Base-by-base conservation (phyloP, 1,284 basidiomycete genomes). In the Fistulinella cinereoalba region DNA sequence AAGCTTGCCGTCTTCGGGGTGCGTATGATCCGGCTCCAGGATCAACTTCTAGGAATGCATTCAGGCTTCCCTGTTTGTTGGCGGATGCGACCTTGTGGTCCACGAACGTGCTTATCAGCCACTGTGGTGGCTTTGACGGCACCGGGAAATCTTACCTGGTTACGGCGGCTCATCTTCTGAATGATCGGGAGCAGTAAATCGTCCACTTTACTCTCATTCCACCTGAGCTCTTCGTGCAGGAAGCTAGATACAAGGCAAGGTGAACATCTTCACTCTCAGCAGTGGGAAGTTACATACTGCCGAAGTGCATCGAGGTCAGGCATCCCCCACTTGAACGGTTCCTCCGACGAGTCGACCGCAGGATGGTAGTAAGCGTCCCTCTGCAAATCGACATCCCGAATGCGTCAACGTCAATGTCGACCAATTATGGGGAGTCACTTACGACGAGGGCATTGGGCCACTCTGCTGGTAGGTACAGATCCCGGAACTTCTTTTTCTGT, bases 281-380 rank as follows among this genome's bases (percentile, higher is more conserved):
- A 39, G 18, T 15, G 32, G 6, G 36, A 41, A 39, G 23, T n/a
- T 13, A 70, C 85, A 55, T 62, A 92, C 89, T 77, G 70, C 56
- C 93, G 81, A 42, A 97, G 76, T 1, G 86, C 92, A 58, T 97
- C 93, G 2, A 99, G 80, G 62, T 98, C 95, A 6, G 96, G 94
- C 52, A 96, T 73, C 9, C 93, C 96, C 97, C 97, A 99, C 58
- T 92, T 91, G 65, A 99, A 99, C 0, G 90, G 86, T 60, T 99
- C 95, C 44, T 93, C 85, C 3, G 92, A 96, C 42, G 82, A 79
- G 63, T 98, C 95, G 6, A 97, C 89, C 0, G 82, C 80, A 0
- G 97, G 96, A 57, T 92, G 81, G 54, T 88, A 87, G 68, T 99
- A 99, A 1, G 94, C 97, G 50, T 95, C 91, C 49, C 87, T 76